Evolutionary conservation across 345 rosid species (phyloP), one percentile per base, ranked within the genome.

Genomic region (Erysimum cheiranthoides): DNA sequence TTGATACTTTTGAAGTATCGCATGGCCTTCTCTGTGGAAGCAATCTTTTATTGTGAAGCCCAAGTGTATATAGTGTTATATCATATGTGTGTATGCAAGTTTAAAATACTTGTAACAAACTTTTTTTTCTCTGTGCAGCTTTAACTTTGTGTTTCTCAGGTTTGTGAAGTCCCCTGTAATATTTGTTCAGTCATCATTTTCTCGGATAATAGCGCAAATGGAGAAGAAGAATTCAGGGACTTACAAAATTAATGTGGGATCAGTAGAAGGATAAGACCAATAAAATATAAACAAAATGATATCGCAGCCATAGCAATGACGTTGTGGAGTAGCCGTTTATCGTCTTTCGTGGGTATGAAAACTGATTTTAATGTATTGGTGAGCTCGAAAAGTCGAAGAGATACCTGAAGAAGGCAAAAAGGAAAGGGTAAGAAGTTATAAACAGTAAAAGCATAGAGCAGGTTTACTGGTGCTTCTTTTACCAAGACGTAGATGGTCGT

Each of bases 401-500:
- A 93, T 51, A 93, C 84, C 96, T 93, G 85, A 56, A 78, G 71
- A 51, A 18, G 28, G 25, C 25, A 21, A 21, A 31, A 30, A 53
- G 77, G 10, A 27, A 18, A 4, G 53, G 17, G 12, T 51, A 9
- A 51, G 56, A 51, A 51, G 13, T 10, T 0, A 10, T 51, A 51
- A 18, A 51, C 6, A 4, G 13, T 10, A 18, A 50, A 10, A 3
- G 13, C 30, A 4, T 50, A 10, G 30, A 49, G 17, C 10, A 0
- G 25, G 18, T 50, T 21, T 0, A 50, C 30, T 0, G 13, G 8
- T 18, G 30, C 12, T 17, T 46, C 27, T 32, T 92, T 82, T 85
- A 91, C 98, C 74, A 93, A 81, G 78, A 91, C 67, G 52, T 93
- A 91, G 57, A 93, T 87, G 58, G 97, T 86, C 8, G 97, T 91